Base-by-base conservation (phyloP, 768 basidiomycete species). In the Lyophyllum shimeji region DNA sequence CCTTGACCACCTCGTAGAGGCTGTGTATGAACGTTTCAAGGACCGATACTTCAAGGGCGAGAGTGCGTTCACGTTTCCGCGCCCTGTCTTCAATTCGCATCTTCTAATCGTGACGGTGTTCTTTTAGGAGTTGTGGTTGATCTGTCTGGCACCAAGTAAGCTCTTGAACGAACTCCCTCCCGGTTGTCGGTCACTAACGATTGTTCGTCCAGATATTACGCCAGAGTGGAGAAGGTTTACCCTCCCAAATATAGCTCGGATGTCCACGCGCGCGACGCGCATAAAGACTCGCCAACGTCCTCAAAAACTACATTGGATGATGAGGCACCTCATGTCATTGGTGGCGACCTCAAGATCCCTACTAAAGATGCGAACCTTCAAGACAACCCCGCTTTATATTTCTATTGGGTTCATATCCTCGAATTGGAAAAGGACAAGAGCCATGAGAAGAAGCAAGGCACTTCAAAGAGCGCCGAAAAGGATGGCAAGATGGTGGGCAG, bases 1-100 rank as follows among this genome's bases (percentile, higher is more conserved):
- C 56, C 78, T 98, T 52, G 96, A 99, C 74, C 90, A 91, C 65
- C 79, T 99, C 18, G 94, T 96, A 17, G 97, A 99, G 70, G 87
- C 89, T 48, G 91, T 98, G 37, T 97, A 86, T 65, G 95, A 98
- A 60, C 89, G 97, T 51, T 98, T 94, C 81, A 94, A 95, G 65
- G 91, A 98, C 74, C 84, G 97, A 27, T 99, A 94, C 72, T 98
- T 94, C 72, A 76, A 82, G 42, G 87, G 85, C 62, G 97, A 99
- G 74, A 88, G 94, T 95, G 65, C 57, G 94, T 84, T 55, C 44
- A 51, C 53, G 53, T 56, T n/a, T 33, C 49, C 44, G n/a, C 4
- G 31, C n/a, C 44, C 33, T 7, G 12, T 20, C 43, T 31, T 34
- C 45, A 50, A 23, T 33, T 59, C 27, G 49, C 39, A 33, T 27